phyloP scores from a whole-genome alignment of 2,329 filamentous ascomycete genomes.

The Cercospora zeae-maydis region DNA sequence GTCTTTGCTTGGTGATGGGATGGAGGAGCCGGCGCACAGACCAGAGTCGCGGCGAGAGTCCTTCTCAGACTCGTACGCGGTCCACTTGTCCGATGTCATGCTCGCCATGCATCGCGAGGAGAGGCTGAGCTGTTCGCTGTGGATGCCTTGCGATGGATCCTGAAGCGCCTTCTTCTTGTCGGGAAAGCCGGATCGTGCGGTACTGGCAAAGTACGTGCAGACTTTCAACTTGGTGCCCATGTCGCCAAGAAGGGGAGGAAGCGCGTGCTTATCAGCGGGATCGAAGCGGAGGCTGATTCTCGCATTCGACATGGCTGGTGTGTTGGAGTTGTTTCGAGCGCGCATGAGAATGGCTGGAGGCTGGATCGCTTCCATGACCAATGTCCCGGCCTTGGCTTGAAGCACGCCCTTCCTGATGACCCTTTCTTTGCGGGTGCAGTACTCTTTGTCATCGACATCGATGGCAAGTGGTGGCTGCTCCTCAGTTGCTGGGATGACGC shows the following conservation, averaged over 20 bases:
- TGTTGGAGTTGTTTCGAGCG: conserved; percentile 36
- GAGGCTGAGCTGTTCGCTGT: conserved; percentile 52
- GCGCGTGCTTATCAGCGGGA: conserved; percentile 47
- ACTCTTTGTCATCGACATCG: conserved; percentile 47
- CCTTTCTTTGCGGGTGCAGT: conserved; percentile 57
- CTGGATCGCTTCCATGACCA: conserved; percentile 57
- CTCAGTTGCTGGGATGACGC: conserved; percentile 56
- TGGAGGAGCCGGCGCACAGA: conserved; percentile 28
- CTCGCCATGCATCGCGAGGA: conserved; percentile 49
- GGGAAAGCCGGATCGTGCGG: conserved; percentile 51
- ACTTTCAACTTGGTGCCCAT: conserved; percentile 55
- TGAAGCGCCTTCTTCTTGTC: conserved; percentile 41
- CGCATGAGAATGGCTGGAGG: conserved; percentile 55
- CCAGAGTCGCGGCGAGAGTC: conserved; percentile 42
- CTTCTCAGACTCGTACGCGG: conserved; percentile 34
- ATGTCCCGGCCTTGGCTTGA: conserved; percentile 55
- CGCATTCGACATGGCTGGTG: conserved; percentile 52
- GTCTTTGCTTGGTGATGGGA: conserved; percentile 29
- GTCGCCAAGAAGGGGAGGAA: conserved; percentile 53
- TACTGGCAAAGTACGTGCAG: conserved; percentile 55
- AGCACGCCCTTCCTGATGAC: conserved; percentile 58
- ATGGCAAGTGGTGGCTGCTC: conserved; percentile 59
- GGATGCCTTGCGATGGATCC: conserved; percentile 51
- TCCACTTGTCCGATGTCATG: conserved; percentile 48
- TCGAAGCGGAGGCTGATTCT: conserved; percentile 60